Evolutionary conservation across 768 basidiomycete genomes (phyloP).

Genomic region (Coprinopsis marcescibilis): DNA sequence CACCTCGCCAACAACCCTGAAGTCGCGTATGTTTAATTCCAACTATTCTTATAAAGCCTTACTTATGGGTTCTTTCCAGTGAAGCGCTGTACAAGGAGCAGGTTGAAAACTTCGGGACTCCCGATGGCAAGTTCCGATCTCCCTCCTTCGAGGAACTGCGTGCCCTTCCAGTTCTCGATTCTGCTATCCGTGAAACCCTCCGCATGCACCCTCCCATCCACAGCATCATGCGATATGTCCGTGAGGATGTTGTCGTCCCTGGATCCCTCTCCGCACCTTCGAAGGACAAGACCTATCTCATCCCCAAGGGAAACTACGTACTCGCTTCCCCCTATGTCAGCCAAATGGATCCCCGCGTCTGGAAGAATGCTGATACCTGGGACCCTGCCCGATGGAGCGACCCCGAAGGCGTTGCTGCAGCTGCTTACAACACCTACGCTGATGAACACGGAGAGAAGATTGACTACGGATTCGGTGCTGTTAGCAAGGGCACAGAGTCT

Average conservation of each 20-base stretch:
- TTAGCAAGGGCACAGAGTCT: slow-evolving; percentile 93
- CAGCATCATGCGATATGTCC: slow-evolving; percentile 90
- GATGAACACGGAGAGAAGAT: slow-evolving; percentile 83
- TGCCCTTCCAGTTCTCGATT: slow-evolving; percentile 75
- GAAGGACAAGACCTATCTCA: slow-evolving; percentile 68
- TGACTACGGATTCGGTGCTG: slow-evolving; percentile 93
- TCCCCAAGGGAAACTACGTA: slow-evolving; percentile 87
- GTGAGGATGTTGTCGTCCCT: slow-evolving; percentile 80
- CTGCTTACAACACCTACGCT: slow-evolving; percentile 68
- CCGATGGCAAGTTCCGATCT: slow-evolving; percentile 73
- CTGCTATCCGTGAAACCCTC: slow-evolving; percentile 89
- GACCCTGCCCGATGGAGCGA: slow-evolving; percentile 85
- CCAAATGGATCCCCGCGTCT: slow-evolving; percentile 80
- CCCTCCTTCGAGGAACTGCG: slow-evolving; percentile 86
- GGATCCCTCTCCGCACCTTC: slow-evolving; percentile 72
- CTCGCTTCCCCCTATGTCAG: slow-evolving; percentile 85
- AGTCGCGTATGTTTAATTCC: slow-evolving; percentile 52
- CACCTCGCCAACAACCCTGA: slow-evolving; percentile 76
- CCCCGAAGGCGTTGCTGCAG: slow-evolving; percentile 71
- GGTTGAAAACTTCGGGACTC: slow-evolving; percentile 68
- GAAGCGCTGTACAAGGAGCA: slow-evolving; percentile 89
- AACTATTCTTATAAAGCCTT: neutral
- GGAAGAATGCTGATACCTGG: slow-evolving; percentile 70
- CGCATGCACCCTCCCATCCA: slow-evolving; percentile 95
- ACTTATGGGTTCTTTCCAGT: slow-evolving; percentile 30